Base-by-base conservation (phyloP, 441 rosid species). In the Biscutella auriculata region DNA sequence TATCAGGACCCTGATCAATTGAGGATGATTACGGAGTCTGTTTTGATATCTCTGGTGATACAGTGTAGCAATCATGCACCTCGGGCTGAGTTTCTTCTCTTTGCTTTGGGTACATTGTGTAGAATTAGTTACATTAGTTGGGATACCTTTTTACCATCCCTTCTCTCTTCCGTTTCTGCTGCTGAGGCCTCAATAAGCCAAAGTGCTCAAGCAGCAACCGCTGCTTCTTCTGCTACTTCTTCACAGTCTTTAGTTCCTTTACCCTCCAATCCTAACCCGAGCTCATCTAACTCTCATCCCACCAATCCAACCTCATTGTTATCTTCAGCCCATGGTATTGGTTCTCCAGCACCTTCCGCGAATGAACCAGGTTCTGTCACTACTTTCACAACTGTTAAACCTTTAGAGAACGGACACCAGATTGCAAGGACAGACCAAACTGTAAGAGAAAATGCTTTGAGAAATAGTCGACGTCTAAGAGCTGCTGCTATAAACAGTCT, bases 1-100 rank as follows among this genome's bases (percentile, higher is more conserved):
- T 67, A 66, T 59, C 81, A 87, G 99, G 97, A 89, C 33, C 95
- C 85, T 67, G 96, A 89, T 41, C 99, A 93, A 43, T 28, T 89
- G 78, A 87, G 83, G 60, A 66, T 81, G 34, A 84, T 83, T 41
- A 81, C 97, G 3, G 99, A 93, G 66, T 75, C 95, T 27, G 84
- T 87, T 49, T 77, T 93, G 70, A 85, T 87, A 77, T 77, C 84
- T 66, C 54, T 83, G 71, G 97, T 87, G 57, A 69, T 81, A 67
- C 84, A 74, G 72, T 89, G 93, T 53, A 78, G 95, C 70, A 71
- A 70, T 68, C 99, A 93, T 72, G 95, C 84, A 46, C 96, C 97
- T 10, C 70, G 93, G 27, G 93, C 99, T 7, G 97, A 87, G 47
- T 93, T 93, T 76, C 85, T 93, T 52, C 95, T 93, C 54, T 93